Base-by-base conservation (phyloP, 2,329 filamentous ascomycete species). In the Erysiphe pulchra region DNA sequence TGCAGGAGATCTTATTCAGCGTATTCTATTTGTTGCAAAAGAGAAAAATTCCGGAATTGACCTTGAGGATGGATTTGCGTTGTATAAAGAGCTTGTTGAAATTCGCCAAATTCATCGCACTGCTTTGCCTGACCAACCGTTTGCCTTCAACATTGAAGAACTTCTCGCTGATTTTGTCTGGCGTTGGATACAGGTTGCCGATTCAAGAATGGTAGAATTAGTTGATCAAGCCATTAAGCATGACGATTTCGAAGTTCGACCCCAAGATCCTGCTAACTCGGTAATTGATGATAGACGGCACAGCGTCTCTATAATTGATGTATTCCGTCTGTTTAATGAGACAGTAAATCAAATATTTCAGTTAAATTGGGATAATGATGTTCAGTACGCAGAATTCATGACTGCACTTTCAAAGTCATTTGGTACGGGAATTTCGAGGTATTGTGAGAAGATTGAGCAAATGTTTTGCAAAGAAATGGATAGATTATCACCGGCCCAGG, bases 351-450 rank as follows among this genome's bases (percentile, higher is more conserved):
- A 92, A 55, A 75, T 98, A 46, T 76, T 82, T 46, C 69, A 83
- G 53, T 69, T 98, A 11, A 75, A 86, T 49, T 98, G 90, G 90
- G 80, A 85, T 51, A 84, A 95, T 58, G 83, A 93, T 55, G 68
- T 92, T 34, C 86, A 93, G 52, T 82, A 93, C 58, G 87, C 90
- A 36, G 84, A 86, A 50, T 98, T 98, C 62, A 95, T 95, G 86
- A 98, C 90, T 14, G 75, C 84, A 1, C 66, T 94, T 14, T 77
- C 86, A 13, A 92, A 85, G 55, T 78, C 80, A 0, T 83, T 95
- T 49, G 79, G 86, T 1, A 69, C 73, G 42, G 86, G 84, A 16
- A 73, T 98, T 42, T 78, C 81, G 12, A 75, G 76, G 53, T 98
- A 98, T 59, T 98, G 90, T 59, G 90, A 98, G 57, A 66, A 87